Evolutionary conservation across 768 basidiomycete species (phyloP), one percentile per base, ranked within the genome.

Genomic region (Fistulinella prunicolor): DNA sequence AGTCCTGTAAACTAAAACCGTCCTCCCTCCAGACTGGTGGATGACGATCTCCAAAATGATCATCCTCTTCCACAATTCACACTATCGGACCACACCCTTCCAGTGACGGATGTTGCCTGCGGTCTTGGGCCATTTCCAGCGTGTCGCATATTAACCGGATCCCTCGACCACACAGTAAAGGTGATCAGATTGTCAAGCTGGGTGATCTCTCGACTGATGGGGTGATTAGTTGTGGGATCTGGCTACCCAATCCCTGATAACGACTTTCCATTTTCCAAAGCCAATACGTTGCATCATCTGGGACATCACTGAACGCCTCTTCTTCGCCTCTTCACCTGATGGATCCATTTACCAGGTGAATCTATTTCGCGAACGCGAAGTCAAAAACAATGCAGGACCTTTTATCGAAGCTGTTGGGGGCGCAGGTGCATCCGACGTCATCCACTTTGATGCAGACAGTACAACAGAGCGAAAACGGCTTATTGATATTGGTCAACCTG

Each of bases 151-250:
- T 74, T 94, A 54, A 89, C 94, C 1, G 81, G 88, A 3, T 90
- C 90, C 0, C 63, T 87, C 40, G 96, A 98, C 65, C 89, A 92
- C 52, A 89, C 90, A 22, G 89, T 92, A 64, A 98, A 98, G 76
- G 92, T 91, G 54, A 47, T 68, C 48, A 16, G 34, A 43, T 24
- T 44, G 32, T 55, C 51, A 35, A 45, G 46, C 46, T 52, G 42
- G 54, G 38, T 47, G 37, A 47, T 41, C 20, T 49, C 30, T 37
- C 50, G 23, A 43, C 45, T 58, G 35, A 60, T 35, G 6, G 24
- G n/a, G 34, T 43, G 32, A 19, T 12, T 59, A 90, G 91, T 65
- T 92, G 26, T 93, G 91, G 90, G 89, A 91, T 66, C 68, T 89
- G 17, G 73, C 85, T 13, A 82, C 89, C 0, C 78, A 78, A 42